Percentiles rank a stretch among this genome's conserved stretches.
phyloP scores from a whole-genome alignment of 192 early-diverging fungal species.

The Coemansia sp. region DNA sequence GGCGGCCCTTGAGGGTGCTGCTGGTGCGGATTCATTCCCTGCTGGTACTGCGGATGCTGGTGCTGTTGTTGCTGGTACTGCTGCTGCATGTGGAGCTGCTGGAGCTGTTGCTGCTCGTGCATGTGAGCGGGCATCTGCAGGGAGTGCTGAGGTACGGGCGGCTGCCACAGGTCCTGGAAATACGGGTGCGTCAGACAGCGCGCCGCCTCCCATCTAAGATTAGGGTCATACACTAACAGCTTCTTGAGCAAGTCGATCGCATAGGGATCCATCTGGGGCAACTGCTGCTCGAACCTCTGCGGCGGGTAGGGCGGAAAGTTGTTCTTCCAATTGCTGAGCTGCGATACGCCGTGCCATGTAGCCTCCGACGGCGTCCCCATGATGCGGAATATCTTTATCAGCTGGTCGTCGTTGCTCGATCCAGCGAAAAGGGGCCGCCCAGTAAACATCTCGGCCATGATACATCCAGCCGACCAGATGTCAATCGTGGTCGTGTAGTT shows the following conservation, averaged over 20 bases:
- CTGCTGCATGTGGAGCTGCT: slow-evolving; percentile 37
- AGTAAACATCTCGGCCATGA: slow-evolving; percentile 93
- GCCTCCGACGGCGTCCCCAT: slow-evolving; percentile 79
- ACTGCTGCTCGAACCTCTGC: slow-evolving; percentile 64
- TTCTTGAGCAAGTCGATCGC: slow-evolving; percentile 77
- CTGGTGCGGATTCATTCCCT: slow-evolving; percentile 23
- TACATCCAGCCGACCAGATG: slow-evolving; percentile 98
- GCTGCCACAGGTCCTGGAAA: slow-evolving; percentile 55
- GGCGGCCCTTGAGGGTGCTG: slow-evolving; percentile 12
- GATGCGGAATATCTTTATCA: slow-evolving; percentile 77
- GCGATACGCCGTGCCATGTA: slow-evolving; percentile 76
- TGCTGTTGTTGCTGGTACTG: slow-evolving; percentile 43
- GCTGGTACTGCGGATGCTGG: slow-evolving; percentile 37
- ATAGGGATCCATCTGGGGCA: slow-evolving; percentile 76
- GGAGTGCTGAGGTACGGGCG: slow-evolving; percentile 25
- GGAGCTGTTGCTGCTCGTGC: slow-evolving; percentile 46
- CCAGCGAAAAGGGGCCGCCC: slow-evolving; percentile 83
- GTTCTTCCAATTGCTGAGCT: slow-evolving; percentile 71
- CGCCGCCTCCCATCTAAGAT: slow-evolving; percentile 41
- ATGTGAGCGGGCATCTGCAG: slow-evolving; percentile 32
- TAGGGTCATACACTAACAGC: slow-evolving; percentile 77
- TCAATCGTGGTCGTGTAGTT: slow-evolving; percentile 96
- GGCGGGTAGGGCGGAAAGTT: slow-evolving; percentile 70
- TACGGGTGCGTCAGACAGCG: slow-evolving; percentile 48
- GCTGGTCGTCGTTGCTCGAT: slow-evolving; percentile 80